These are phyloP conservation scores for Thermothielavioides terrestris DNA, from an alignment of 495 filamentous ascomycete genomes.

Conservation along the genomic window DNA sequence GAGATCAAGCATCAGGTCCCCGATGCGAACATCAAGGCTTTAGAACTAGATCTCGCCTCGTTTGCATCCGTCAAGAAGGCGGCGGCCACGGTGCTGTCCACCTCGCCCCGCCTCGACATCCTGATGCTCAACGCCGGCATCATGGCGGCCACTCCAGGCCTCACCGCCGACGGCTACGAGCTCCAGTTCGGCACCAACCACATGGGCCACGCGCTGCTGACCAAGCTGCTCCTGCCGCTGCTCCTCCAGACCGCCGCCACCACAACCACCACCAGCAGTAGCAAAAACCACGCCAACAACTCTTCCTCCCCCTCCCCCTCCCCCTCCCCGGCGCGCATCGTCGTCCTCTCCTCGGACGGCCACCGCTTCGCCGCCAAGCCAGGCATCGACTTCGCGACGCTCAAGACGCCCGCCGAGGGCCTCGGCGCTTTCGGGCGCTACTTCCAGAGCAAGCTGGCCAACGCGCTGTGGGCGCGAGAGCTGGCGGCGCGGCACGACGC, in stretches of 20 bases:
- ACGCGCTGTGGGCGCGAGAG: slow-evolving; percentile 54
- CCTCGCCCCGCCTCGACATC: slow-evolving; percentile 33
- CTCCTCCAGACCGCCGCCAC: slow-evolving; percentile 41
- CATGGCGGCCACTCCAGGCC: slow-evolving; percentile 44
- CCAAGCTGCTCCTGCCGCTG: slow-evolving; percentile 51
- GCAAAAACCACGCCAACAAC: no score
- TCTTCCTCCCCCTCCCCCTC: no score
- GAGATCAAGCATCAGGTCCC: slow-evolving; percentile 10
- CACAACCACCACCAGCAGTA: not conserved
- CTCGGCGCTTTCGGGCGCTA: slow-evolving; percentile 37
- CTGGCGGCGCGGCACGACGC: slow-evolving; percentile 51
- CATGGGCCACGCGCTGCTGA: slow-evolving; percentile 58
- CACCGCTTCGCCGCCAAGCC: slow-evolving; percentile 27
- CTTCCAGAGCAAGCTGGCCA: slow-evolving; percentile 59
- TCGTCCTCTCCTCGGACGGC: slow-evolving; percentile 31
- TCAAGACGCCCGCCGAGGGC: slow-evolving; percentile 24
- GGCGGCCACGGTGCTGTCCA: slow-evolving; percentile 15
- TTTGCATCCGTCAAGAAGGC: slow-evolving; percentile 23
- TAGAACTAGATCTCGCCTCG: slow-evolving; percentile 33
- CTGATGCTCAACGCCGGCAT: slow-evolving; percentile 56
- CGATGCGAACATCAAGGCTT: slow-evolving; percentile 14
- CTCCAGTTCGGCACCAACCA: slow-evolving; percentile 67
- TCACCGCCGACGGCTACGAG: slow-evolving; percentile 60
- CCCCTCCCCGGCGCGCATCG: slow-evolving; percentile 41
- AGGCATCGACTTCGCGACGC: slow-evolving; percentile 31